phyloP scores from a whole-genome alignment of 768 basidiomycete species.

The Tulasnella sp. region DNA sequence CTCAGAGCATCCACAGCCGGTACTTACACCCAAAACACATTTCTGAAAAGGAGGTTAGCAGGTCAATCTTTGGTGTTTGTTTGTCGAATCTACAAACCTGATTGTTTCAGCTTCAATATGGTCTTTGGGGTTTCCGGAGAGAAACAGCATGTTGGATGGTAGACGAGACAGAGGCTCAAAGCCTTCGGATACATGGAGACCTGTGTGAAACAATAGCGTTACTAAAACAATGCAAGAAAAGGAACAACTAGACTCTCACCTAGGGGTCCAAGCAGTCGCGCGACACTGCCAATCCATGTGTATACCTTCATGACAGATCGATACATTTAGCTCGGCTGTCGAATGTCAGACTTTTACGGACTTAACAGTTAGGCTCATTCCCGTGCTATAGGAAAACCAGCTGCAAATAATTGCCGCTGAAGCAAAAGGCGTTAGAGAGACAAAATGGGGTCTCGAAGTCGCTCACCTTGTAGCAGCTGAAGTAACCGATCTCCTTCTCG shows the following conservation, averaged over 20 bases:
- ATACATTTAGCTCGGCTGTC: not conserved
- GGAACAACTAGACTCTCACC: not conserved
- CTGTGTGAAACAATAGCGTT: not conserved
- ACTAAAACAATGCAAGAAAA: too few species aligned
- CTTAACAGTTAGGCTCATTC: not conserved
- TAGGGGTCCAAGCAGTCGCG: not conserved
- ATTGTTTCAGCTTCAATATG: slow-evolving; percentile 8
- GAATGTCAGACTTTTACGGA: not conserved
- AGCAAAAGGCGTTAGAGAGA: not conserved
- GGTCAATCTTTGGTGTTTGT: not conserved
- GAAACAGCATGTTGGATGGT: not conserved
- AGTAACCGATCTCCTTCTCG: slow-evolving; percentile 1
- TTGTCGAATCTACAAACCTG: not conserved
- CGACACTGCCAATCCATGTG: not conserved
- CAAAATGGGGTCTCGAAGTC: too few species aligned
- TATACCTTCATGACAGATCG: not conserved
- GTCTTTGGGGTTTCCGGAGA: not conserved
- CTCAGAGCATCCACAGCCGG: not conserved
- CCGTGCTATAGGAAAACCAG: slow-evolving; percentile 12
- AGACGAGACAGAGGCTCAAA: slow-evolving; percentile 22
- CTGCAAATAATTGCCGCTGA: slow-evolving; percentile 9
- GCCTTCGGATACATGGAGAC: not conserved
- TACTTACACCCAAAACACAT: slow-evolving; percentile 25
- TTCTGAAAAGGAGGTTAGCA: not conserved
- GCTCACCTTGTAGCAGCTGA: slow-evolving; percentile 19